Evolutionary conservation across 73 alveolate species (phyloP), one percentile per base, ranked within the genome.

Genomic region (Paramecium sexaurelia): DNA sequence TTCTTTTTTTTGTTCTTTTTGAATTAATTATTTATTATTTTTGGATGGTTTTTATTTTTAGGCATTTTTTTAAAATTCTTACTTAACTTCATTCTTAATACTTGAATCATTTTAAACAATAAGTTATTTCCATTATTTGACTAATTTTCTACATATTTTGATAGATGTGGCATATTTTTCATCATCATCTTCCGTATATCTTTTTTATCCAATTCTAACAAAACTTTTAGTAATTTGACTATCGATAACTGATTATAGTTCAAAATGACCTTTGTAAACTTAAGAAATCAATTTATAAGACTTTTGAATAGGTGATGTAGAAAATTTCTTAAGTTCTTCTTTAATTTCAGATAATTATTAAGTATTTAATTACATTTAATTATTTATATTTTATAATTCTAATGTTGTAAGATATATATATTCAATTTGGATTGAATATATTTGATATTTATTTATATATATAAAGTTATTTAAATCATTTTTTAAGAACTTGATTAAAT

Each of bases 81-180:
- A 0, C 4, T 51, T 51, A 2, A 5, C 67, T n/a, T 51, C 67
- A 51, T 51, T 51, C 6, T 51, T 15, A 15, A 29, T 17, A 51
- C 29, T 51, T 51, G 17, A 17, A 51, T 51, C 67, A 51, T 51
- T 51, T 1, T 13, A 51, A 51, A 61, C n/a, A 61, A 61, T 61
- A 13, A 24, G 47, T 29, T 26, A 61, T 61, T 78, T 78, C 75
- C 90, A 78, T 20, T 78, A 22, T 33, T 78, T 78, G 17, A 78
- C 73, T 26, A 78, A 24, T 39, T 78, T 78, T 5, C 90, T n/a
- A 45, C 90, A 78, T 17, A 78, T 78, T 45, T 78, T 78, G 19
- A 78, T 78, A 1, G 90, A 10, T 39, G 39, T 78, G 0, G 22
- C 26, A 41, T 40, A 78, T 13, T 78, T 78, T 22, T 37, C 73